Percentiles rank a stretch among this genome's conserved stretches.
Conservation (phyloP, 192 early-diverging fungal species). For the Backusella circina region DNA sequence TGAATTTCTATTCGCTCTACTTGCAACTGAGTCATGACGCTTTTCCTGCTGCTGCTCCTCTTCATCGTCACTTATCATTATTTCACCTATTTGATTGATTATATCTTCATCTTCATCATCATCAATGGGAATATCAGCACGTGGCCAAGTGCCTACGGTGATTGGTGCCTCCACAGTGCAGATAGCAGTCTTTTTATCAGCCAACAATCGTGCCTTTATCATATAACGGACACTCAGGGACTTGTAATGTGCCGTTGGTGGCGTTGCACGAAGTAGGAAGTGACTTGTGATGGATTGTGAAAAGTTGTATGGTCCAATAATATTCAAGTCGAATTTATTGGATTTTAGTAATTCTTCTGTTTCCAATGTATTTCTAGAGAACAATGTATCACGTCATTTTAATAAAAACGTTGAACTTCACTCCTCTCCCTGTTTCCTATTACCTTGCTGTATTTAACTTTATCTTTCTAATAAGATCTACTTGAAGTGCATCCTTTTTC, state of each 20-base stretch:
- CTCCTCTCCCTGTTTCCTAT: not conserved
- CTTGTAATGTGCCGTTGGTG: constrained; percentile 18
- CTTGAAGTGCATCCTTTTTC: constrained; percentile 5
- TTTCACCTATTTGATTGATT: not conserved
- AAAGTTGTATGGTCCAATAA: constrained; percentile 25
- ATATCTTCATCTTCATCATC: constrained; percentile 34
- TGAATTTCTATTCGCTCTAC: not conserved
- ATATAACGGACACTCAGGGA: constrained; percentile 23
- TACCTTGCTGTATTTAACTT: constrained; percentile 10
- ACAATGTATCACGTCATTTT: not conserved
- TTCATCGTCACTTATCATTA: not conserved
- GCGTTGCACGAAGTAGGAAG: constrained; percentile 20
- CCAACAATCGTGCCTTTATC: constrained; percentile 9
- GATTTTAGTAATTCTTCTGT: constrained; percentile 10
- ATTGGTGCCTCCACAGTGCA: constrained; percentile 27
- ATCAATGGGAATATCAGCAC: constrained; percentile 36
- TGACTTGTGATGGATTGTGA: constrained; percentile 23
- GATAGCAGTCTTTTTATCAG: not conserved
- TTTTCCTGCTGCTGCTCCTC: not conserved
- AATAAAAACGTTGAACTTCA: not conserved
- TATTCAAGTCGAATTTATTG: constrained; percentile 17
- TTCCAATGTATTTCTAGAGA: constrained; percentile 11
- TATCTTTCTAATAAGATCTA: constrained; percentile 14
- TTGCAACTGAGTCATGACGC: not conserved
- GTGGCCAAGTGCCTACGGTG: constrained; percentile 35